Percentiles rank a stretch among this genome's conserved stretches.
phyloP scores from a whole-genome alignment of 768 basidiomycete species.

The Paxillus involutus region DNA sequence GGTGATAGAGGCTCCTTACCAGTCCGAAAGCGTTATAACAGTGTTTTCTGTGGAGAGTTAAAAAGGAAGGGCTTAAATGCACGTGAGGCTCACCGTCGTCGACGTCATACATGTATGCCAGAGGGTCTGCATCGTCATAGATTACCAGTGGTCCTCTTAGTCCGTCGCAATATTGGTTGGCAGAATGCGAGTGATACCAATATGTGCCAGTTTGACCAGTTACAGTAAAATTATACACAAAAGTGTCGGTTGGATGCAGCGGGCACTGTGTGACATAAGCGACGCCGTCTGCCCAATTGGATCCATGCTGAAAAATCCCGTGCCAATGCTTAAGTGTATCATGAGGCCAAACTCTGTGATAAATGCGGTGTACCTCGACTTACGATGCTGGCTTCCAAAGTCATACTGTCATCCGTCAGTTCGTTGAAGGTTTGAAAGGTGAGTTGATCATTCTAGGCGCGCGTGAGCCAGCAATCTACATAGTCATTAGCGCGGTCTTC shows the following conservation, averaged over 20 bases:
- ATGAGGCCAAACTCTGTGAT: background rate
- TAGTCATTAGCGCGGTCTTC: background rate
- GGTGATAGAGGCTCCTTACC: background rate
- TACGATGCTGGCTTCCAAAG: background rate
- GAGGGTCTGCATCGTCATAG: slow-evolving; percentile 36
- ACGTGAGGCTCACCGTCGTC: slow-evolving; percentile 23
- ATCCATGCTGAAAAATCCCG: slow-evolving; percentile 39
- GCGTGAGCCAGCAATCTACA: background rate
- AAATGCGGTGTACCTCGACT: background rate
- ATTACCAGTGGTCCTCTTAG: slow-evolving; percentile 35
- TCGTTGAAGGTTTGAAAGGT: background rate
- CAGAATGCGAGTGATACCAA: slow-evolving; percentile 47
- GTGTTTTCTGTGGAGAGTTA: too few species aligned
- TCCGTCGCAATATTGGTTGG: slow-evolving; percentile 41
- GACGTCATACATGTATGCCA: slow-evolving; percentile 28
- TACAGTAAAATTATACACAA: slow-evolving; percentile 34
- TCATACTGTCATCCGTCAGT: background rate
- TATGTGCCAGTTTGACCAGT: slow-evolving; percentile 33
- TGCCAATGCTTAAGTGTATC: slow-evolving; percentile 37
- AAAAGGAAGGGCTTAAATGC: too few species aligned
- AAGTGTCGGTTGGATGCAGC: slow-evolving; percentile 33
- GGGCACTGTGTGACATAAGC: slow-evolving; percentile 44
- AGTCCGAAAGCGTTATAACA: too few species aligned
- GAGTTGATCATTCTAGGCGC: background rate
- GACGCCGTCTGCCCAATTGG: slow-evolving; percentile 42